These are phyloP conservation scores for Flueggea neowawraea DNA, from an alignment of 441 rosid species.

Conservation along the genomic window DNA sequence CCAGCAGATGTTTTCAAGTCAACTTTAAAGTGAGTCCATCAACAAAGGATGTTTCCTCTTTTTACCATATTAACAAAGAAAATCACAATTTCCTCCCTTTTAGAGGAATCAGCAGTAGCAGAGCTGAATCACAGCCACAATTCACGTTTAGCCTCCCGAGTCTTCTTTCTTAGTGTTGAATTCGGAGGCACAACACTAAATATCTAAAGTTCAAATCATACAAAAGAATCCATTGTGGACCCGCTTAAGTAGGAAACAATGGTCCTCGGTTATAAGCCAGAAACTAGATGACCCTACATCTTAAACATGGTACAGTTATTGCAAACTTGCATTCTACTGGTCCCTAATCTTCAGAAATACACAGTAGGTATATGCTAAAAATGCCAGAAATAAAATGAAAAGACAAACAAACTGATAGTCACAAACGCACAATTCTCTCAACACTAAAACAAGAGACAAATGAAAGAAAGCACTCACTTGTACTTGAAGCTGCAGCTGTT, in stretches of 20 bases:
- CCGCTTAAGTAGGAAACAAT: background rate
- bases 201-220: background rate
- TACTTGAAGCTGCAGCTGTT: constrained; percentile 87
- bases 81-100: background rate
- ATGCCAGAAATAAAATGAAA: background rate
- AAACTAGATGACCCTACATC: background rate
- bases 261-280: background rate
- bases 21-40: too few species aligned
- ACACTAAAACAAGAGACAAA: background rate
- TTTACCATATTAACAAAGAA: too few species aligned
- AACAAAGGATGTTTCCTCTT: too few species aligned
- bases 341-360: background rate
- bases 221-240: background rate
- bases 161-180: background rate
- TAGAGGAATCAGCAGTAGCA: background rate
- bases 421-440: background rate
- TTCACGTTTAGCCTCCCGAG: background rate
- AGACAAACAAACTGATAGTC: background rate
- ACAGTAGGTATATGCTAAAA: background rate
- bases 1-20: too few species aligned
- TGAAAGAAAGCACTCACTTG: constrained; percentile 41
- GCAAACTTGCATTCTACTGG: background rate
- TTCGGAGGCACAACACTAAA: background rate
- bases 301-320: background rate
- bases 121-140: background rate